These are phyloP conservation scores for Xerocomus amazonicus DNA, from an alignment of 1,284 basidiomycete species.

Conservation along the genomic window DNA sequence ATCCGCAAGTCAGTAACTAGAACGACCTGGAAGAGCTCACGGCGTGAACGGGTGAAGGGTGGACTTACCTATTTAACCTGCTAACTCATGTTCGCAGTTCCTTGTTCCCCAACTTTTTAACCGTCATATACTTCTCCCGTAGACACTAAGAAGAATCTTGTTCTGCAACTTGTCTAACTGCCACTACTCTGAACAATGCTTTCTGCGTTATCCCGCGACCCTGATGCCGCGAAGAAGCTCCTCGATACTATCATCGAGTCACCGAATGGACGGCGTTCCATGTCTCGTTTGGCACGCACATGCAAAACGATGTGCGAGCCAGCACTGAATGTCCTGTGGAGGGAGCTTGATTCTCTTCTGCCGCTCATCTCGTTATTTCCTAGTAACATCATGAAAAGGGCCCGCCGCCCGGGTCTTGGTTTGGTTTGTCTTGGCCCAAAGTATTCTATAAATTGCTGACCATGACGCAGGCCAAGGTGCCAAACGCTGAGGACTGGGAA, in stretches of 20 bases:
- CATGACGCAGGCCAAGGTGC: constrained; percentile 49
- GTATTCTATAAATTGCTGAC: constrained; percentile 6
- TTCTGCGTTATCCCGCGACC: constrained; percentile 56
- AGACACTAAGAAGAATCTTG: constrained; percentile 26
- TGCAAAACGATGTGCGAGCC: constrained; percentile 69
- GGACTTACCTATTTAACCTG: constrained; percentile 23
- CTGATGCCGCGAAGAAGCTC: constrained; percentile 58
- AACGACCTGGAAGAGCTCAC: constrained; percentile 21
- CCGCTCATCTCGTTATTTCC: constrained; percentile 72
- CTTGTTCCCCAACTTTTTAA: constrained; percentile 44
- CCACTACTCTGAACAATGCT: constrained; percentile 49
- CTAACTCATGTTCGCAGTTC: constrained; percentile 38
- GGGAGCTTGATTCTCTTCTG: constrained; percentile 68
- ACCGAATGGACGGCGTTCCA: constrained; percentile 57
- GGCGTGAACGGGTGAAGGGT: constrained; percentile 33
- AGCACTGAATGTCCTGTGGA: constrained; percentile 70
- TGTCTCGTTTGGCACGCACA: constrained; percentile 68
- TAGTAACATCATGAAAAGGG: constrained; percentile 57
- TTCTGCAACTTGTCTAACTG: constrained; percentile 32
- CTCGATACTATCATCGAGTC: constrained; percentile 67
- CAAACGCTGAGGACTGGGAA: constrained; percentile 64
- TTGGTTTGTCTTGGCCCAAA: constrained; percentile 50
- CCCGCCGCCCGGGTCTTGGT: constrained; percentile 66
- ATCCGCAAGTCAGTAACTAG: constrained; percentile 32
- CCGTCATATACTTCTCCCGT: constrained; percentile 35